Percentiles rank a stretch among this genome's conserved stretches.
phyloP scores from a whole-genome alignment of 1,284 basidiomycete genomes.

The Heterobasidion occidentale region DNA sequence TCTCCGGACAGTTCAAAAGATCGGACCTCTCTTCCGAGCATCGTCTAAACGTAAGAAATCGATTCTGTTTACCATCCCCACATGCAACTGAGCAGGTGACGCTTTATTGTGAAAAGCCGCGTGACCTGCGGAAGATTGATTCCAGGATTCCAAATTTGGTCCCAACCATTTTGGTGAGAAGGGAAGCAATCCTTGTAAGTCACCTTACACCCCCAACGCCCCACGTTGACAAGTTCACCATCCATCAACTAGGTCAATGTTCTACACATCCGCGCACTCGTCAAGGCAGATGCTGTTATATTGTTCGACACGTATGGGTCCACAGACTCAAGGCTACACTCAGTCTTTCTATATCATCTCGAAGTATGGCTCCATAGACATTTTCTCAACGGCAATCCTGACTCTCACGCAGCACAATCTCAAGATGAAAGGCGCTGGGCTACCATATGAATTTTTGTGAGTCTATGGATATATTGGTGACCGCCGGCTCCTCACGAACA shows the following conservation, averaged over 20 bases:
- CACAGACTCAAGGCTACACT: slow-evolving; percentile 77
- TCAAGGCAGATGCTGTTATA: slow-evolving; percentile 89
- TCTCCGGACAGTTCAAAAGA: slow-evolving; percentile 87
- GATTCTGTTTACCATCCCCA: not conserved
- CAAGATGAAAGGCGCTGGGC: slow-evolving; percentile 53
- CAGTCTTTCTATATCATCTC: slow-evolving; percentile 82
- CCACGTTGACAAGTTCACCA: slow-evolving; percentile 5
- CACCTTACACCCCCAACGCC: not conserved
- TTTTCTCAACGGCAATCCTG: slow-evolving; percentile 7
- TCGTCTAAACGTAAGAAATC: slow-evolving; percentile 65
- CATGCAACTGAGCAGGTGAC: slow-evolving; percentile 7
- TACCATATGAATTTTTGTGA: slow-evolving; percentile 88
- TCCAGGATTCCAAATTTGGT: slow-evolving; percentile 90
- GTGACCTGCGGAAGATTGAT: slow-evolving; percentile 96
- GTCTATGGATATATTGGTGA: slow-evolving; percentile 13
- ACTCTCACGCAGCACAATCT: slow-evolving; percentile 60
- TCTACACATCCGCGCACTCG: slow-evolving; percentile 88
- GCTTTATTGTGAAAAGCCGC: slow-evolving; percentile 48
- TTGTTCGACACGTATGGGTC: slow-evolving; percentile 90
- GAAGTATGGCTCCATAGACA: slow-evolving; percentile 43
- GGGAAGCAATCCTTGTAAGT: slow-evolving; percentile 80
- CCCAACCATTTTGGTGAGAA: slow-evolving; percentile 87
- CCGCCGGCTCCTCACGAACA: slow-evolving; percentile 12
- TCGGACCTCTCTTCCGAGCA: slow-evolving; percentile 85
- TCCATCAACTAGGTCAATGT: slow-evolving; percentile 67